Base-by-base conservation (phyloP, 225 moss, liverwort and hornwort genomes). In the Polytrichum commune region DNA sequence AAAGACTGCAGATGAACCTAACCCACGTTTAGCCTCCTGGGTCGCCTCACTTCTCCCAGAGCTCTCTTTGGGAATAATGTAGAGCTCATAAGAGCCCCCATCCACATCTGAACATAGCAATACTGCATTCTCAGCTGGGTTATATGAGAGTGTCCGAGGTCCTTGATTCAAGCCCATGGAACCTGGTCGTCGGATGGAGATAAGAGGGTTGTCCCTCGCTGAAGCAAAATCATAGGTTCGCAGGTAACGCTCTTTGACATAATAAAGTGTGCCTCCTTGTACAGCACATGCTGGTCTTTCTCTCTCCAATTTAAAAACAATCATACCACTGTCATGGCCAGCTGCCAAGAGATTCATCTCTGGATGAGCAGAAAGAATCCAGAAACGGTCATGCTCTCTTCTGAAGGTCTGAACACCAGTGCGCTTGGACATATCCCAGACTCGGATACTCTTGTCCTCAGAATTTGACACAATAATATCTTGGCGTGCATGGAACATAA, bases 291-390 rank as follows among this genome's bases (percentile, higher is more conserved):
- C 94, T 60, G 97, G 97, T 71, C 97, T 91, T 81, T 98, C 97
- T n/a, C 97, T 86, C 76, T 98, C 97, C 85, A 98, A 79, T 84
- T 98, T 98, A 80, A 98, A 98, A 46, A 98, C 97, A 29, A 98
- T 98, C 97, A 98, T 98, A 68, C 97, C 97, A 82, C 97, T 98
- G 75, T 98, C 97, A 75, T 98, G 97, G 72, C 97, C 97, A 76
- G 97, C 97, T 24, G 97, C 97, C 26, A 98, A 81, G 53, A 98
- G 91, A 75, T 98, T 98, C 94, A 98, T 93, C 74, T 98, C 97
- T 35, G 97, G 97, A 71, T 98, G 97, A 1, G 92, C 97, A 57
- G 94, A 84, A 7, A 98, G 88, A 63, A 98, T 98, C 97, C 97
- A 98, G 73, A 98, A 93, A 24, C 97, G 85, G 62, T 98, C 97